Conservation (phyloP, 2,329 filamentous ascomycete genomes). For the Cryphonectria nitschkei region DNA sequence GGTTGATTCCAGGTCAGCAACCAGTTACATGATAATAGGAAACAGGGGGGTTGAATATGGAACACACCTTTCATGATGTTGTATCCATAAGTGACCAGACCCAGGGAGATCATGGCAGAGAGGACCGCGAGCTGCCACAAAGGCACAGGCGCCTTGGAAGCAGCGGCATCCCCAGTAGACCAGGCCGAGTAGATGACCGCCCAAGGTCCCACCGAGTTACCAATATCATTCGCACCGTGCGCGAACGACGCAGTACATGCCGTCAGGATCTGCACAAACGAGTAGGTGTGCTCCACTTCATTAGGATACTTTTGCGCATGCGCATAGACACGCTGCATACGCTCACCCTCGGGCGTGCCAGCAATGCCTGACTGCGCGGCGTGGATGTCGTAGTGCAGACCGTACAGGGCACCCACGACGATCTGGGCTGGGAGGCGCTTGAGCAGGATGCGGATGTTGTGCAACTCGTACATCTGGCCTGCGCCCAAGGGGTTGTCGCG, state of each 20-base stretch:
- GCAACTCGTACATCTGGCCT: constrained; percentile 73
- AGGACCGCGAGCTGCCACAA: constrained; percentile 78
- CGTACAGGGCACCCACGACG: constrained; percentile 68
- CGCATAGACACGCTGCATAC: constrained; percentile 71
- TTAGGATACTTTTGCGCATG: constrained; percentile 68
- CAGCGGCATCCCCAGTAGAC: constrained; percentile 63
- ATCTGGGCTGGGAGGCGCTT: constrained; percentile 73
- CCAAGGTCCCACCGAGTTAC: constrained; percentile 72
- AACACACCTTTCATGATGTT: constrained; percentile 78
- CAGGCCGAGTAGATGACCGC: constrained; percentile 72
- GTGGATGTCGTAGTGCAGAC: constrained; percentile 82
- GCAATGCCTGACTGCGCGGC: constrained; percentile 70
- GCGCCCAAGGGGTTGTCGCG: constrained; percentile 73
- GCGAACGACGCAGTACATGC: constrained; percentile 75
- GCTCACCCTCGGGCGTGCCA: constrained; percentile 73
- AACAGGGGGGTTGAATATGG: neutral
- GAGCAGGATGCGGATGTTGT: constrained; percentile 66
- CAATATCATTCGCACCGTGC: constrained; percentile 78
- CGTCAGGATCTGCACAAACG: constrained; percentile 67
- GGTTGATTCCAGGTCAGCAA: constrained; percentile 11
- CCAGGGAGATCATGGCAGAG: constrained; percentile 64
- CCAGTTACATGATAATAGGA: too few species aligned
- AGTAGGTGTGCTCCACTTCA: constrained; percentile 71
- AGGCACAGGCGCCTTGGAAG: constrained; percentile 67
- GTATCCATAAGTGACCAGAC: constrained; percentile 76